These are phyloP conservation scores for Platanthera guangdongensis DNA, from an alignment of 106 monocot genomes.

Conservation along the genomic window DNA sequence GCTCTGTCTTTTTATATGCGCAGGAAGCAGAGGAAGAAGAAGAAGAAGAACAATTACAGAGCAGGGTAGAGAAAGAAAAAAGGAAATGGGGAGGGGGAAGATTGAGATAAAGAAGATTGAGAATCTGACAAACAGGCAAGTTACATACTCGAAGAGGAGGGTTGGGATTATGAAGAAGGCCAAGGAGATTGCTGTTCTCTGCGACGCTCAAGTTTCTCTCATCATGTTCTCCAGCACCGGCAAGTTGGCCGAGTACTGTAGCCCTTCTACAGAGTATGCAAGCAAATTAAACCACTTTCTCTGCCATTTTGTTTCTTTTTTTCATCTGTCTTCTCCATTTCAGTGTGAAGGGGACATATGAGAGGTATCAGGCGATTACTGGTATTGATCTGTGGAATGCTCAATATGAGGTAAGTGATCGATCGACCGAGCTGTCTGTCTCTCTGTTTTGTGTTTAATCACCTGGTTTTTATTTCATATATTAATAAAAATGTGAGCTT, in stretches of 20 bases:
- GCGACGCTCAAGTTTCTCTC: constrained; percentile 71
- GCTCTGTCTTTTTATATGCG: neutral
- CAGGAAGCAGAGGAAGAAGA: neutral
- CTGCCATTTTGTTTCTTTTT: neutral
- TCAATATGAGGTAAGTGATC: constrained; percentile 53
- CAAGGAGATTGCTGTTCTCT: constrained; percentile 78
- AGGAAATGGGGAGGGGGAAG: constrained; percentile 51
- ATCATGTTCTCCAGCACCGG: constrained; percentile 81
- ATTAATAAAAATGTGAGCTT: constrained; percentile 7
- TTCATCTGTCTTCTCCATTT: neutral
- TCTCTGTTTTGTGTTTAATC: neutral
- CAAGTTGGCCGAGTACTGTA: constrained; percentile 78
- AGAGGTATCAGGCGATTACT: constrained; percentile 54
- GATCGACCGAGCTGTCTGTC: neutral
- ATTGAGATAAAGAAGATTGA: constrained; percentile 96
- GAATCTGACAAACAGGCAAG: constrained; percentile 86
- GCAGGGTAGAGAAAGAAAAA: constrained; percentile 3
- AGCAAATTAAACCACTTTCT: no score
- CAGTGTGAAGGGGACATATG: constrained; percentile 58
- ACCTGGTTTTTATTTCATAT: neutral
- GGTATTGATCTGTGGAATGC: constrained; percentile 65
- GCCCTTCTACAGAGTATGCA: constrained; percentile 64
- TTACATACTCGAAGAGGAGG: constrained; percentile 87
- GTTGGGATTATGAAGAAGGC: constrained; percentile 88
- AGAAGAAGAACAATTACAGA: neutral